Base-by-base conservation (phyloP, 2,329 filamentous ascomycete species). In the Penicillium brasilianum region DNA sequence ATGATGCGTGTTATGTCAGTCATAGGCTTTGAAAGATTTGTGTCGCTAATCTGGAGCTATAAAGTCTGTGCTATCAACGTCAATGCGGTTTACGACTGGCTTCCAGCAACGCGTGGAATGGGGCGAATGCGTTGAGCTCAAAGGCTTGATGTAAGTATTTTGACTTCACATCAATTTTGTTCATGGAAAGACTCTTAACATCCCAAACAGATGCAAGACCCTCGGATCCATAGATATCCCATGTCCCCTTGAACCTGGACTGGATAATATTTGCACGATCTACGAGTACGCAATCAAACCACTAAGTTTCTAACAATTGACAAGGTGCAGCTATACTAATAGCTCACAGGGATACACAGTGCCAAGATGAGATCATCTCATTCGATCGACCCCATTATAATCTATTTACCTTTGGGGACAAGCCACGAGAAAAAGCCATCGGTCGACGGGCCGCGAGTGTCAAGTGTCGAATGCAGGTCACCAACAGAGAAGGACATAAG, bases 261-360 rank as follows among this genome's bases (percentile, higher is more conserved):
- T 46, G 6, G 43, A 46, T 5, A 49, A 49, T 9, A 49, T 49
- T 7, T 49, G 46, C 46, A 49, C 46, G 32, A 49, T 49, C 16
- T 49, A 32, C 28, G 25, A 30, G 46, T 49, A 49, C 16, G 46
- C 18, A 22, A 14, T 18, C 25, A 9, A 14, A 28, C 22, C n/a
- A 25, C 25, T 16, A 7, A 9, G n/a, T n/a, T 1, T 8, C 28
- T 6, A 4, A n/a, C n/a, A n/a, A 13, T 11, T 7, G 43, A 32
- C 22, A 46, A 25, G 4, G 8, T 8, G 16, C 44, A 32, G 16
- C 2, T 4, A 2, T 10, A 18, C 10, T 49, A 18, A 49, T 25
- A 32, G 5, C 3, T 6, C 9, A 32, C 46, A 32, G 25, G 2
- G 46, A 49, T 4, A 18, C 11, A 30, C 32, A n/a, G 9, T 49